phyloP scores from a whole-genome alignment of 2,329 filamentous ascomycete genomes.

The Ramularia collo-cygni region DNA sequence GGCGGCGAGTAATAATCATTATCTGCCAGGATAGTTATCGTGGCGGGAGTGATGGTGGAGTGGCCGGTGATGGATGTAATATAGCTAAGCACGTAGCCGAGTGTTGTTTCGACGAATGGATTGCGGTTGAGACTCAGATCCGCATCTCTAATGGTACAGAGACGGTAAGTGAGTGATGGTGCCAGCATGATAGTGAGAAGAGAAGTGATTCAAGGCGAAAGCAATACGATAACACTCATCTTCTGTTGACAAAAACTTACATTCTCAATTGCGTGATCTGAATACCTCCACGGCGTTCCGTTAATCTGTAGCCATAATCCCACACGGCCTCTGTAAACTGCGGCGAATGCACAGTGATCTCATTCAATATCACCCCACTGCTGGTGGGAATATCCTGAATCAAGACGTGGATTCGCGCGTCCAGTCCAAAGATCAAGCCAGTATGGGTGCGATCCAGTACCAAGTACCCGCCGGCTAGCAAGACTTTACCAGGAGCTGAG shows the following conservation, averaged over 20 bases:
- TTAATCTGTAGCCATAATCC: slow-evolving; percentile 73
- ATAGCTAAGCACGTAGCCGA: slow-evolving; percentile 83
- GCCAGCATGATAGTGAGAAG: slow-evolving; percentile 1
- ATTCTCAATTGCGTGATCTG: slow-evolving; percentile 70
- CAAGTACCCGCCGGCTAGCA: slow-evolving; percentile 89
- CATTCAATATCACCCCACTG: slow-evolving; percentile 54
- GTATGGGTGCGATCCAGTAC: slow-evolving; percentile 85
- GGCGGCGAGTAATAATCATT: slow-evolving; percentile 92
- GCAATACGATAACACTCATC: neutral
- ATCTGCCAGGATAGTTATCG: slow-evolving; percentile 84
- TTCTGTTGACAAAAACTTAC: too few relatives aligned
- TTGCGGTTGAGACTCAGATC: slow-evolving; percentile 53
- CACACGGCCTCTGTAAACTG: slow-evolving; percentile 84
- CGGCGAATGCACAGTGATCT: slow-evolving; percentile 82
- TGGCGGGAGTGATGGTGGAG: slow-evolving; percentile 56
- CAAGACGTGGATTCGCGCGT: slow-evolving; percentile 57
- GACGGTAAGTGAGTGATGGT: slow-evolving; percentile 16
- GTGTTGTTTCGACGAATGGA: slow-evolving; percentile 84
- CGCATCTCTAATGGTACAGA: slow-evolving; percentile 25
- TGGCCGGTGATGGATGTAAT: slow-evolving; percentile 46
- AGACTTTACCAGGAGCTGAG: slow-evolving; percentile 92
- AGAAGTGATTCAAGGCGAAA: slow-evolving; percentile 2
- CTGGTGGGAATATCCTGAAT: slow-evolving; percentile 52
- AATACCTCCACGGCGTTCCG: slow-evolving; percentile 68
- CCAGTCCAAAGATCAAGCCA: slow-evolving; percentile 60